Conservation (phyloP, 2,329 filamentous ascomycete genomes). For the Ascocoryne sarcoides region DNA sequence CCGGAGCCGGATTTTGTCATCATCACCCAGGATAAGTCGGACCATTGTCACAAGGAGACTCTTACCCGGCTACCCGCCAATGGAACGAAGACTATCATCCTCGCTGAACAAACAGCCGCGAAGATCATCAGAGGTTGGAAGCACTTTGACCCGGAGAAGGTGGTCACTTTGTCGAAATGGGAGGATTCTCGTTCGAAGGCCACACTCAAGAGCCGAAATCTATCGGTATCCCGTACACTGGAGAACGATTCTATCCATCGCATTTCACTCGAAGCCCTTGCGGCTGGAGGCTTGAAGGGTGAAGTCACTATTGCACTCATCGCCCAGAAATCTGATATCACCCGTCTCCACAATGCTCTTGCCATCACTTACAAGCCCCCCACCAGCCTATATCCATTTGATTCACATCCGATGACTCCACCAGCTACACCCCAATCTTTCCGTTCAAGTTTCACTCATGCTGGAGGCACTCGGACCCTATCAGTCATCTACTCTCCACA, state of each 20-base stretch:
- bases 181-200: conserved; percentile 29
- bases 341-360: conserved; percentile 55
- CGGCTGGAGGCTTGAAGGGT: conserved; percentile 45
- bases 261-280: conserved; percentile 45
- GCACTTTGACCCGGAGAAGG: conserved; percentile 49
- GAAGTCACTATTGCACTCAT: conserved; percentile 66
- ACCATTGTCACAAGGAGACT: conserved; percentile 64
- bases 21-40: conserved; percentile 53
- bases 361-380: conserved; percentile 61
- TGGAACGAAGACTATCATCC: conserved; percentile 48
- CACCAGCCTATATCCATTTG: not conserved
- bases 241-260: conserved; percentile 20
- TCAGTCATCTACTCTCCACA: conserved; percentile 59
- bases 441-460: conserved; percentile 24
- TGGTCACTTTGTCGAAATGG: conserved; percentile 39
- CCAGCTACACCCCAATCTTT: conserved; percentile 4
- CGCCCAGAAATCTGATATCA: conserved; percentile 49
- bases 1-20: conserved; percentile 47
- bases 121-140: conserved; percentile 59
- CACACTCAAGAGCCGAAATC: conserved; percentile 17
- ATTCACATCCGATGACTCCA: conserved; percentile 1
- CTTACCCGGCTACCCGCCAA: conserved; percentile 51
- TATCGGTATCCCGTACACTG: not conserved
- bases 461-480: conserved; percentile 34
- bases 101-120: conserved; percentile 57